phyloP scores from a whole-genome alignment of 495 filamentous ascomycete species.

The Tetracladium setigerum region DNA sequence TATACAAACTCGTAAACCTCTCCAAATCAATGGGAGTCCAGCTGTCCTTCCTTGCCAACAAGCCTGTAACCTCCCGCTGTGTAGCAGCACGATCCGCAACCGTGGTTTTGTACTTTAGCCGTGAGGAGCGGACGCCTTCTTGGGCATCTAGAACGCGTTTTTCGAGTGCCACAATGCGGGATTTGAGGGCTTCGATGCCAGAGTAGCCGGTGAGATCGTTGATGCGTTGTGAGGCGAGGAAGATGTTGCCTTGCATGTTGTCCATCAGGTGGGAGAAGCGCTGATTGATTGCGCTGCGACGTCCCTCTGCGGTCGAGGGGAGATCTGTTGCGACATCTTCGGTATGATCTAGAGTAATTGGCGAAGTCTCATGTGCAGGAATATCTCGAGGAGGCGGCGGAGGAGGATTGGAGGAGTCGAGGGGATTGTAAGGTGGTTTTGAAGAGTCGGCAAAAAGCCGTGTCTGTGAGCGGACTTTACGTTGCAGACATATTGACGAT shows the following conservation, averaged over 20 bases:
- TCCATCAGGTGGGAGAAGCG: constrained; percentile 79
- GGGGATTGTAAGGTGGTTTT: constrained; percentile 6
- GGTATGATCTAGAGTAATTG: not conserved
- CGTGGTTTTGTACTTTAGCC: constrained; percentile 66
- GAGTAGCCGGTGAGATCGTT: constrained; percentile 94
- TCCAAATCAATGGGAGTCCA: constrained; percentile 87
- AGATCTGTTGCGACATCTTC: constrained; percentile 36
- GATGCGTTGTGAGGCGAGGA: constrained; percentile 76
- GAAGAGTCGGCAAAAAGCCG: constrained; percentile 18
- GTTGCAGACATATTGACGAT: constrained; percentile 17
- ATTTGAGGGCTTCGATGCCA: constrained; percentile 80
- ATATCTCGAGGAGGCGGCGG: not conserved
- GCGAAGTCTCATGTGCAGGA: not conserved
- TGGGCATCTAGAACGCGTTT: constrained; percentile 53
- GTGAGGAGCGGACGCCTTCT: constrained; percentile 56
- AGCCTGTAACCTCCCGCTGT: constrained; percentile 90
- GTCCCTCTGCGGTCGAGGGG: constrained; percentile 69
- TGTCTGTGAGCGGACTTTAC: constrained; percentile 16
- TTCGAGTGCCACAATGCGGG: constrained; percentile 67
- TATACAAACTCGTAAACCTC: constrained; percentile 87
- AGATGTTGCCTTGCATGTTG: constrained; percentile 73
- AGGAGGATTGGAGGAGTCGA: not conserved
- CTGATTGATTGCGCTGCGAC: constrained; percentile 63
- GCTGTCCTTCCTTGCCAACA: constrained; percentile 87
- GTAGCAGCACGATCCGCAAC: constrained; percentile 73